Conservation (phyloP, 768 basidiomycete species). For the Boletellus emodensis region DNA sequence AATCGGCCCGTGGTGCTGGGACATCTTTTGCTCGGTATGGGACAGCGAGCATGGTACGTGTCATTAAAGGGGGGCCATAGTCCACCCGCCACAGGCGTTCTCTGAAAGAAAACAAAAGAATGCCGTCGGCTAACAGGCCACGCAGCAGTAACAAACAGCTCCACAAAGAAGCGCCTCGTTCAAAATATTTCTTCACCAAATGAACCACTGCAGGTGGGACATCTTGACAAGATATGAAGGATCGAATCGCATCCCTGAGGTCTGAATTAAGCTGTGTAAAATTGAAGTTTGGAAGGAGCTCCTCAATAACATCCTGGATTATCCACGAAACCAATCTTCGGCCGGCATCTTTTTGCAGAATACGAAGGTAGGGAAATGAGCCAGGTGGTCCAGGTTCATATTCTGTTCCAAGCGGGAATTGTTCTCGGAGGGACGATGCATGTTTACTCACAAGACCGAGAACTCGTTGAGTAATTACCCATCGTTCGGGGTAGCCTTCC, state of each 20-base stretch:
- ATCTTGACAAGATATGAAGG: slow-evolving; percentile 16
- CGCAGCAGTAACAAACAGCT: slow-evolving; percentile 26
- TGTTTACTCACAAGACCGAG: slow-evolving; percentile 22
- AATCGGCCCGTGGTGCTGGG: slow-evolving; percentile 22
- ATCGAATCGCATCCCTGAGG: slow-evolving; percentile 7
- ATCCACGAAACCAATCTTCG: slow-evolving; percentile 4
- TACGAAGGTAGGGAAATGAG: slow-evolving; percentile 11
- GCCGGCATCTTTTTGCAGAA: slow-evolving; percentile 6
- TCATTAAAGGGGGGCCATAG: slow-evolving; percentile 12
- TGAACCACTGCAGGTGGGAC: background rate
- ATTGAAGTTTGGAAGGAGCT: slow-evolving; percentile 1
- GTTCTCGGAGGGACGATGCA: slow-evolving; percentile 6
- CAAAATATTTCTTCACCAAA: slow-evolving; percentile 1
- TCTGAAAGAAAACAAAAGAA: slow-evolving; percentile 15
- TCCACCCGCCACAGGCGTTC: slow-evolving; percentile 27
- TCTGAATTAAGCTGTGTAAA: background rate
- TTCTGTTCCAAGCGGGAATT: slow-evolving; percentile 9
- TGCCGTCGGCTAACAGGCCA: slow-evolving; percentile 25
- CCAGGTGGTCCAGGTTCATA: slow-evolving; percentile 1
- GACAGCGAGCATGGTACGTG: slow-evolving; percentile 20
- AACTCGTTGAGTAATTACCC: slow-evolving; percentile 32
- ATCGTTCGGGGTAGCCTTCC: slow-evolving; percentile 32
- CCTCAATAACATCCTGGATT: slow-evolving; percentile 4
- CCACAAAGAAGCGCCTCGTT: slow-evolving; percentile 3
- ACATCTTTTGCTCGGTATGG: slow-evolving; percentile 28